phyloP scores from a whole-genome alignment of 192 early-diverging fungal genomes.

The Coemansia sp. region DNA sequence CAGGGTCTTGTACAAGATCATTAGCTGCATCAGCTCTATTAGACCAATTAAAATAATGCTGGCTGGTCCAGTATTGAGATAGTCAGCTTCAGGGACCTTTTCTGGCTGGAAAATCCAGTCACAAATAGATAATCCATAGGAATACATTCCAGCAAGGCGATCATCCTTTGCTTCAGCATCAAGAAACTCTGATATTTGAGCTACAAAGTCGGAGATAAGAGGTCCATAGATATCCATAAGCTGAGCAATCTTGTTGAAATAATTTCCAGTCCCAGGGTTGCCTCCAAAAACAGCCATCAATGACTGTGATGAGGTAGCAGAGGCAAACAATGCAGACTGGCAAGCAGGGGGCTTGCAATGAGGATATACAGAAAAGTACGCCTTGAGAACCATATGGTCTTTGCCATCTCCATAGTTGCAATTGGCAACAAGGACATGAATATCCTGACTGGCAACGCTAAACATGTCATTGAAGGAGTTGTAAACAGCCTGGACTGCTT shows the following conservation, averaged over 20 bases:
- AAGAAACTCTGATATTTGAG: background rate
- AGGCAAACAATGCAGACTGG: background rate
- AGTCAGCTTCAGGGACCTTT: background rate
- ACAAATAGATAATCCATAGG: background rate
- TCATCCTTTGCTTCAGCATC: background rate
- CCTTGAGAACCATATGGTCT: background rate
- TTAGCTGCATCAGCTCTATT: background rate
- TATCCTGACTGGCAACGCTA: background rate
- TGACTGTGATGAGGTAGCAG: background rate
- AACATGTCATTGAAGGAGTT: background rate
- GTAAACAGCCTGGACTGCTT: background rate
- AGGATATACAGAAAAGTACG: background rate
- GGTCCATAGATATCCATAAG: background rate
- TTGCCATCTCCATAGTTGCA: background rate
- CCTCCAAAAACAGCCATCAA: conserved; percentile 1
- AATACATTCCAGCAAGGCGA: background rate
- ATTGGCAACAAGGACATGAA: background rate
- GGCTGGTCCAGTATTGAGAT: background rate
- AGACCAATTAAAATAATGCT: background rate
- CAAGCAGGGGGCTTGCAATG: background rate
- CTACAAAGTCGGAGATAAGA: background rate
- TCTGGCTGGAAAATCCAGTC: background rate
- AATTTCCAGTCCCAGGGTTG: background rate
- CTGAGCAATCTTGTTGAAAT: background rate
- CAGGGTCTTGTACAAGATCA: too few relatives aligned